Evolutionary conservation across 176 grass and related monocot species (phyloP).

Genomic region (Paspalum vaginatum): DNA sequence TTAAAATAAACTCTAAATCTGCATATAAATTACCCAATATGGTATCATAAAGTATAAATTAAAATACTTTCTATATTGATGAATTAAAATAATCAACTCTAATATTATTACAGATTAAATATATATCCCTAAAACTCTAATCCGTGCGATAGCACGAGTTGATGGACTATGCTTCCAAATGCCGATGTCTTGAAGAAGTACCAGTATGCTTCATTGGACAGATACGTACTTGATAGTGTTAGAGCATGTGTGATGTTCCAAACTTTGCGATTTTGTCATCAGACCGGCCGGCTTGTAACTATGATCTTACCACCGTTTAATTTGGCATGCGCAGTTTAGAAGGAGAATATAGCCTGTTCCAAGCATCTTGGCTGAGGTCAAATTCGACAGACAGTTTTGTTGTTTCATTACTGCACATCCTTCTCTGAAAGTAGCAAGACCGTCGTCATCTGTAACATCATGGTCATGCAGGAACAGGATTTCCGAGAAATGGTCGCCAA

Average conservation of each 20-base stretch:
- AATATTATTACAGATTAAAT: too few relatives aligned
- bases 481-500: slow-evolving; percentile 23
- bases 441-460: not conserved
- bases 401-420: too few relatives aligned
- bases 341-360: not conserved
- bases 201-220: not conserved
- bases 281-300: not conserved
- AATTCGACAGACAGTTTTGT: not conserved
- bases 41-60: too few relatives aligned
- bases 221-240: not conserved
- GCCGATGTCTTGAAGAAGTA: slow-evolving; percentile 17
- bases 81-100: too few relatives aligned
- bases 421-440: not conserved
- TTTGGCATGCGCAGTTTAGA: not conserved
- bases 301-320: slow-evolving; percentile 35
- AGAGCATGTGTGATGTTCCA: not conserved
- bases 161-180: slow-evolving; percentile 11
- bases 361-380: not conserved
- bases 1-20: too few relatives aligned
- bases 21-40: too few relatives aligned
- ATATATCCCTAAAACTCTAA: too few relatives aligned
- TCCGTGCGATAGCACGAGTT: too few relatives aligned
- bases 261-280: not conserved
- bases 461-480: not conserved
- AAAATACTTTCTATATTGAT: too few relatives aligned